Conservation (phyloP, 305 asterid species). For the Fraxinus sp. region DNA sequence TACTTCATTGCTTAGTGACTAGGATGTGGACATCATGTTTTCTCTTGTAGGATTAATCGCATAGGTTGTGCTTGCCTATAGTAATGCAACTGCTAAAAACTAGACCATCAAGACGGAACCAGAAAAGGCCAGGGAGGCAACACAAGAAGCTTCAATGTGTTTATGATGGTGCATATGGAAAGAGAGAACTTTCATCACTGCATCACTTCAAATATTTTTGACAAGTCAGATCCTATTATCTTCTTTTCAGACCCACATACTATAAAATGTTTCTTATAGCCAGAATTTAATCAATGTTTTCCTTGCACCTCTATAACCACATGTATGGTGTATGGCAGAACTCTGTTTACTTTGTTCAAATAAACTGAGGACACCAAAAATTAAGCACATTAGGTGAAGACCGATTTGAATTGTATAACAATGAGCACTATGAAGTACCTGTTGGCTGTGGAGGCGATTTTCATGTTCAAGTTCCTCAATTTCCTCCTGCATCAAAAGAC, state of each 20-base stretch:
- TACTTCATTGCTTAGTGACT: neutral
- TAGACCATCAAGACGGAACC: neutral
- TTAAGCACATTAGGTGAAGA: constrained; percentile 5
- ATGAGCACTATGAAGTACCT: constrained; percentile 47
- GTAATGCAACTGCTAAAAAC: neutral
- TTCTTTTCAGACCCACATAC: neutral
- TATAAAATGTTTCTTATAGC: neutral
- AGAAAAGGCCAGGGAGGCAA: neutral
- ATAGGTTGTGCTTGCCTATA: neutral
- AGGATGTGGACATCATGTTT: neutral
- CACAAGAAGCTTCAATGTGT: constrained; percentile 3
- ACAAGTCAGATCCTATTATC: neutral
- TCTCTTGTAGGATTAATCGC: neutral
- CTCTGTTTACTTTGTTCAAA: neutral
- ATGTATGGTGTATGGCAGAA: neutral
- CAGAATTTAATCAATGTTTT: neutral
- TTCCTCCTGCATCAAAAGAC: constrained; percentile 68
- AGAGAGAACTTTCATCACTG: too few species aligned
- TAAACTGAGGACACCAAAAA: neutral
- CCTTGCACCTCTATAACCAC: neutral
- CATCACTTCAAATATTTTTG: neutral
- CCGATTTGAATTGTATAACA: constrained; percentile 20
- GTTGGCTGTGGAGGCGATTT: constrained; percentile 95
- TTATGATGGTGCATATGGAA: neutral
- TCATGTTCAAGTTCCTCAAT: constrained; percentile 96